phyloP scores from a whole-genome alignment of 768 basidiomycete genomes.

The Cantharellus cinnabarinus region DNA sequence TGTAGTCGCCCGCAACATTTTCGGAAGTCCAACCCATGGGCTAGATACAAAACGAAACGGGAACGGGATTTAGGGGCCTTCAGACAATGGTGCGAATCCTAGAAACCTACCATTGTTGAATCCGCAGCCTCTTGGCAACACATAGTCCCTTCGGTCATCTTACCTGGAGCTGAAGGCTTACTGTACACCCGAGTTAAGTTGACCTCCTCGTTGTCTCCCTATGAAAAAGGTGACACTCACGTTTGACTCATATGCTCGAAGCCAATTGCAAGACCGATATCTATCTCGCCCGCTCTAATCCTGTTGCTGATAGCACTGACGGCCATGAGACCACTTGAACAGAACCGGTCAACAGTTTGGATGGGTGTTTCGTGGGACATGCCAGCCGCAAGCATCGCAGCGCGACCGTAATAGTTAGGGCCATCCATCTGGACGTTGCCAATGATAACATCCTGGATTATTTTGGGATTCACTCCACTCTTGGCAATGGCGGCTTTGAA shows the following conservation, averaged over 20 bases:
- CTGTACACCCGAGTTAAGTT: not conserved
- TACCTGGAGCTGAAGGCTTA: not conserved
- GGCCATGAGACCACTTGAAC: slow-evolving; percentile 75
- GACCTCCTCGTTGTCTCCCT: not conserved
- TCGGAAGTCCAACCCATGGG: slow-evolving; percentile 87
- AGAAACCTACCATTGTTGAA: slow-evolving; percentile 6
- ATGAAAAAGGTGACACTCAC: slow-evolving; percentile 5
- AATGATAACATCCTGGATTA: slow-evolving; percentile 60
- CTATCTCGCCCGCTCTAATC: slow-evolving; percentile 56
- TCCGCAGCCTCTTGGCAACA: slow-evolving; percentile 12
- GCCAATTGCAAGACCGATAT: slow-evolving; percentile 35
- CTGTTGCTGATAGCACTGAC: slow-evolving; percentile 57
- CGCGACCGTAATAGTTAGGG: slow-evolving; percentile 42
- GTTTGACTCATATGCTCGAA: slow-evolving; percentile 12
- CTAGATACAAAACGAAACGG: slow-evolving; percentile 11
- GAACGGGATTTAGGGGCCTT: not conserved
- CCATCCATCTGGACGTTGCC: slow-evolving; percentile 53
- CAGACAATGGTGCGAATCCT: not conserved
- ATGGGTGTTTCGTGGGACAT: slow-evolving; percentile 59
- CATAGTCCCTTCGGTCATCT: slow-evolving; percentile 12
- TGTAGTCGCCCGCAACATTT: slow-evolving; percentile 59
- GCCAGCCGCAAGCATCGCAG: slow-evolving; percentile 60
- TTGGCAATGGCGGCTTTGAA: slow-evolving; percentile 31
- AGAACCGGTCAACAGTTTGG: slow-evolving; percentile 60
- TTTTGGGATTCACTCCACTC: slow-evolving; percentile 38